Percentiles rank a stretch among this genome's conserved stretches.
Evolutionary conservation across 2,329 filamentous ascomycete genomes (phyloP).

Genomic region (Talaromyces verruculosus): DNA sequence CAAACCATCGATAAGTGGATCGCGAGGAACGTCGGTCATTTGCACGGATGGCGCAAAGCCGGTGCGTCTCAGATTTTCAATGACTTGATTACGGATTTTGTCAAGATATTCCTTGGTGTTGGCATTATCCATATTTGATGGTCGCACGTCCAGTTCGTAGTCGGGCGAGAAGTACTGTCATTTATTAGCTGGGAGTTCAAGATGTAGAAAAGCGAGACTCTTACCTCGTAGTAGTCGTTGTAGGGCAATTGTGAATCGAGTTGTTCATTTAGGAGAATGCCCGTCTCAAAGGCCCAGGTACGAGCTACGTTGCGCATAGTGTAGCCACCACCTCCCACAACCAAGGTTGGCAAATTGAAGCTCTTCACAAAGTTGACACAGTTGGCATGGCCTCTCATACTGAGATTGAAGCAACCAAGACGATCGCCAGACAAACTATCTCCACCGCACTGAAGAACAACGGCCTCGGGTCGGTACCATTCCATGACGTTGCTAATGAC

Average conservation of each 20-base stretch:
- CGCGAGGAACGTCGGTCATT: conserved; percentile 63
- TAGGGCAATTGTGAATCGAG: conserved; percentile 84
- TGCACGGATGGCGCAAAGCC: conserved; percentile 63
- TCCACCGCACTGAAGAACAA: conserved; percentile 68
- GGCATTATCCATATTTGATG: conserved; percentile 71
- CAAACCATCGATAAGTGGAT: conserved; percentile 54
- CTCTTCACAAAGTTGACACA: conserved; percentile 69
- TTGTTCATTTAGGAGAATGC: conserved; percentile 77
- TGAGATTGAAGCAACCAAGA: conserved; percentile 68
- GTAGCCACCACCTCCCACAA: conserved; percentile 67
- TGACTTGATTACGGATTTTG: conserved; percentile 65
- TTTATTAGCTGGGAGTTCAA: neutral
- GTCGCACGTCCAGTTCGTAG: conserved; percentile 67
- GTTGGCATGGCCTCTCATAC: conserved; percentile 69
- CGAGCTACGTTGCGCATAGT: conserved; percentile 66
- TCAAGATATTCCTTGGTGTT: conserved; percentile 68
- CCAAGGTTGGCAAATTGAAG: conserved; percentile 64
- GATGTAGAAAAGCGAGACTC: conserved; percentile 18
- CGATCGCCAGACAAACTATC: conserved; percentile 67
- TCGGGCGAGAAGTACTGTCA: conserved; percentile 65
- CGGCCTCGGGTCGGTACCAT: conserved; percentile 65
- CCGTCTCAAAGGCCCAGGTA: conserved; percentile 68
- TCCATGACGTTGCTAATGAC: conserved; percentile 68
- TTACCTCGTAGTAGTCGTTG: conserved; percentile 86
- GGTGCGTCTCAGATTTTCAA: conserved; percentile 66